phyloP scores from a whole-genome alignment of 2,329 filamentous ascomycete species.

The Paracoccidioides lutzii region DNA sequence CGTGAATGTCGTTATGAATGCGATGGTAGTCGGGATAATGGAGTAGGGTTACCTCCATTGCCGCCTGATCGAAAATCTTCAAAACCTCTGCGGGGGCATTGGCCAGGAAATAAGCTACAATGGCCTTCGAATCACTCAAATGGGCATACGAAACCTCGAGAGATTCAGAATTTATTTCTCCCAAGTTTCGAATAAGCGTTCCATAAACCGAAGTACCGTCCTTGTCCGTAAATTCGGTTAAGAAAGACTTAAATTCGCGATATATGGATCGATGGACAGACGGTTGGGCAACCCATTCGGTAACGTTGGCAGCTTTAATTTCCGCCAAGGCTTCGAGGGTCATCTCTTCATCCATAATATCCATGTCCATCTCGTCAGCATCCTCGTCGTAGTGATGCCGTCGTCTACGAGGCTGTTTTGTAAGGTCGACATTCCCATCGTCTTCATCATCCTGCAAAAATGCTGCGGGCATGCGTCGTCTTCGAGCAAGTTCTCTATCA shows the following conservation, averaged over 20 bases:
- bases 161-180: slow-evolving; percentile 91
- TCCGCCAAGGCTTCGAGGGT: slow-evolving; percentile 83
- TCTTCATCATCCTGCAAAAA: slow-evolving; percentile 65
- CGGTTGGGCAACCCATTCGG: slow-evolving; percentile 86
- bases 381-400: slow-evolving; percentile 92
- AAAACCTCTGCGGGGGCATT: slow-evolving; percentile 93
- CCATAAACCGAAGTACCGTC: slow-evolving; percentile 87
- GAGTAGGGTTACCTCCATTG: slow-evolving; percentile 88
- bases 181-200: slow-evolving; percentile 84
- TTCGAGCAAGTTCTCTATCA: slow-evolving; percentile 47
- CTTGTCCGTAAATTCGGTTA: slow-evolving; percentile 90
- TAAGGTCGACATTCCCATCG: slow-evolving; percentile 71
- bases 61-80: slow-evolving; percentile 90
- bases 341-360: slow-evolving; percentile 92
- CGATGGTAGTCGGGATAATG: slow-evolving; percentile 97
- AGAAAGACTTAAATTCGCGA: slow-evolving; percentile 91
- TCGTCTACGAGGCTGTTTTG: slow-evolving; percentile 69
- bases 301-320: slow-evolving; percentile 83
- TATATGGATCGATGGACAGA: slow-evolving; percentile 87
- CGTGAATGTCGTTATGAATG: slow-evolving; percentile 95
- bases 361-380: slow-evolving; percentile 76
- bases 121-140: slow-evolving; percentile 78
- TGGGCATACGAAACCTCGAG: slow-evolving; percentile 95
- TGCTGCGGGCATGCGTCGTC: slow-evolving; percentile 48
- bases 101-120: slow-evolving; percentile 86